A percentile compares a stretch with the other conserved stretches of the same genome.
phyloP scores from a whole-genome alignment of 306 rosid species.

The Mimosa pudica region DNA sequence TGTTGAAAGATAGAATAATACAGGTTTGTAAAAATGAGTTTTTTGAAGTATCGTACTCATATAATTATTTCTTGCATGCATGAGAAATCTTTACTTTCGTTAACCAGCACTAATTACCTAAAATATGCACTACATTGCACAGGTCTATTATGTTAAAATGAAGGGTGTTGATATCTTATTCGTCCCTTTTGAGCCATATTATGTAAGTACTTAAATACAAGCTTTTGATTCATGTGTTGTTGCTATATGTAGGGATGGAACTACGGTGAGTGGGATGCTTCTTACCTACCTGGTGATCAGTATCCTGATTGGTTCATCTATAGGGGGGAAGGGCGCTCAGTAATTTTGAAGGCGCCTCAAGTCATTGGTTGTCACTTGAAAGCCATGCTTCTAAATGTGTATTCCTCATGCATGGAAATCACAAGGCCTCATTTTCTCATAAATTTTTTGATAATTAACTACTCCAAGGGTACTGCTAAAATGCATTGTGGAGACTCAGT shows the following conservation, averaged over 20 bases:
- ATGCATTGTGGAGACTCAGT: no score
- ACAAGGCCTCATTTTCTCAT: not conserved
- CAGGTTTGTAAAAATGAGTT: not conserved
- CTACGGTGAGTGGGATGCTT: not conserved
- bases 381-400: slow-evolving; percentile 22
- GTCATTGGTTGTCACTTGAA: not conserved
- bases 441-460: not conserved
- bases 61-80: not conserved
- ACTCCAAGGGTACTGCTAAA: no score
- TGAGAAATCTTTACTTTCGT: not conserved
- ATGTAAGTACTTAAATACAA: no score
- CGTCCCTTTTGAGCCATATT: no score
- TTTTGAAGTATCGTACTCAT: not conserved
- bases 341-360: slow-evolving; percentile 19
- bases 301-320: slow-evolving; percentile 2
- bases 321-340: slow-evolving; percentile 13
- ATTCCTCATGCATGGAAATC: not conserved
- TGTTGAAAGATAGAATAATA: not conserved
- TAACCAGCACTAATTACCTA: not conserved
- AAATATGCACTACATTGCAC: no score
- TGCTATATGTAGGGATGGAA: slow-evolving; percentile 18
- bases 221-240: not conserved
- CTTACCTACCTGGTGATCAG: slow-evolving; percentile 8
- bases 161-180: no score
- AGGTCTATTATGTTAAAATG: no score